These are phyloP conservation scores for Ophiostoma pallidulum DNA, from an alignment of 2,329 filamentous ascomycete species.

Conservation along the genomic window DNA sequence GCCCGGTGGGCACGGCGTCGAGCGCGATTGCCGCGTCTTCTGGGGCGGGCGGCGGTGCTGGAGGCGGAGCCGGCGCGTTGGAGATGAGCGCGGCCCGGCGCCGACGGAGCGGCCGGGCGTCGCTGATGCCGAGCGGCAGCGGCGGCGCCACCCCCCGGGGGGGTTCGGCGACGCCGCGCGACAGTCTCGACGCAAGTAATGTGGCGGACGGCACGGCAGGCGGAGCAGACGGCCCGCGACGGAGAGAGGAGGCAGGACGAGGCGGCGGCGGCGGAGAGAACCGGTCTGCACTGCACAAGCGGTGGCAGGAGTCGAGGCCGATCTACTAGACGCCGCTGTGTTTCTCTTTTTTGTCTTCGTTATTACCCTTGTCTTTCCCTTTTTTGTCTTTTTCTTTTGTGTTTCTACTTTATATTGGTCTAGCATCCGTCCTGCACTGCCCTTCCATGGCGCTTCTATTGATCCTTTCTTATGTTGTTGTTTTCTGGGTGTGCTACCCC, in stretches of 20 bases:
- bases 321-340: conserved; percentile 23
- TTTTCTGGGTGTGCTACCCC: too few relatives aligned
- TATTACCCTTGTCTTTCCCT: not conserved
- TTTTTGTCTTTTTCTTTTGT: not conserved
- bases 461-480: not conserved
- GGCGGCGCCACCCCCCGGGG: conserved; percentile 18
- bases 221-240: too few relatives aligned
- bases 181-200: conserved; percentile 21
- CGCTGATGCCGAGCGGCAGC: conserved; percentile 33
- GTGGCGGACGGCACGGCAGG: too few relatives aligned
- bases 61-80: not conserved
- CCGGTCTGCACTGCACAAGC: conserved; percentile 24
- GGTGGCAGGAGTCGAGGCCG: conserved; percentile 31
- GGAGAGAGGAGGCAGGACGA: conserved; percentile 32
- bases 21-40: conserved; percentile 15
- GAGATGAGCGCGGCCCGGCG: conserved; percentile 25
- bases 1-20: conserved; percentile 38
- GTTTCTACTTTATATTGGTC: not conserved
- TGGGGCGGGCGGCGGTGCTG: conserved; percentile 23
- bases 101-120: conserved; percentile 44
- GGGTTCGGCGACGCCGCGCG: conserved; percentile 26
- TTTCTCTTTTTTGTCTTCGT: not conserved
- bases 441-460: too few relatives aligned
- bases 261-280: conserved; percentile 24
- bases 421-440: not conserved